Base-by-base conservation (phyloP, 306 rosid species). In the Begonia peltatifolia region DNA sequence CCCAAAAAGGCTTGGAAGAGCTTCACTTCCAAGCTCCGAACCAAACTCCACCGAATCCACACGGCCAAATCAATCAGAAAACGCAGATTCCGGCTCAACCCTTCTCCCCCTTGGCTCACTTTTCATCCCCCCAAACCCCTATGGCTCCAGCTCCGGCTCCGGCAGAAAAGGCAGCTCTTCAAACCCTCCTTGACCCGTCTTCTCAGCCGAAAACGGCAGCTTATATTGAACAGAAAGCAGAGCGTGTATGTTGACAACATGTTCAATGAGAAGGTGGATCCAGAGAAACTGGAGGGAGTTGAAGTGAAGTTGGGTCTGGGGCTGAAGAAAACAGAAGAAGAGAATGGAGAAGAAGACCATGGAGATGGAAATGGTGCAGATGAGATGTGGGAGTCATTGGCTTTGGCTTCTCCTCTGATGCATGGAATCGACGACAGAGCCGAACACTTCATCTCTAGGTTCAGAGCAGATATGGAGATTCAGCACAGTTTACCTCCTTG, bases 321-420 rank as follows among this genome's bases (percentile, higher is more conserved):
- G 38, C 6, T 30, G 38, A 30, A 30, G 38, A 30, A 30, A 30
- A 7, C 8, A 71, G 70, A 43, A 70, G 18, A 41, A 59, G 22
- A 41, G 16, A 17, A 14, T 12, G 60, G 55, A 48, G 53, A 59
- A 18, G 59, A 42, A 14, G 23, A 42, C 12, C 63, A 57, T 13
- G 41, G 42, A 8, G 13, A 13, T 12, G 16, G 58, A 3, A 11
- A 41, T 10, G 11, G 60, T 0, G 78, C 71, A 14, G 84, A 77
- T 71, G 87, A 72, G 25, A 51, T 75, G 75, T 77, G 81, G 93
- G 95, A 86, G 66, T 80, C 88, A 0, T 3, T 79, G 61, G 80
- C 60, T 25, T 56, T 82, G 50, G 78, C 73, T 11, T 86, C 95
- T 3, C 84, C 93, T 14, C 72, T 44, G 14, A 68, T 73, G 85